Percentiles rank a stretch among this genome's conserved stretches.
Conservation (phyloP, 2,329 filamentous ascomycete species). For the Gnomoniopsis smithogilvyi region DNA sequence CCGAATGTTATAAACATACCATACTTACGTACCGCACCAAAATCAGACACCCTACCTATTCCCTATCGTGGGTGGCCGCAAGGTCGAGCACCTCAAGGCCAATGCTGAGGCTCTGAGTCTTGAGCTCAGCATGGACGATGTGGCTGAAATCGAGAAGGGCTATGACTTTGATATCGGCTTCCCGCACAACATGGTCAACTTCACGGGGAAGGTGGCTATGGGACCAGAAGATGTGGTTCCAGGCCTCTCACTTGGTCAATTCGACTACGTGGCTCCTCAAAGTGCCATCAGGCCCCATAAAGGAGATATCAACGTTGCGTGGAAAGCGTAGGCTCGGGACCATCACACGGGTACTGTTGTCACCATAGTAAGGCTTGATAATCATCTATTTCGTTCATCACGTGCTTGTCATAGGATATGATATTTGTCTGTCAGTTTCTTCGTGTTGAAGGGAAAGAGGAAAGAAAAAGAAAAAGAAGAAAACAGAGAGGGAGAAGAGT, state of each 20-base stretch:
- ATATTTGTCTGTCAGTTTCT: no score
- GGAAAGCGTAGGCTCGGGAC: not conserved
- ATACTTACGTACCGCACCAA: not conserved
- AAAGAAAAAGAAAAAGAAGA: no score
- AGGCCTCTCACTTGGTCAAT: constrained; percentile 43
- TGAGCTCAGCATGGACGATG: constrained; percentile 56
- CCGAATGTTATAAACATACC: no score
- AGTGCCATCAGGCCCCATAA: constrained; percentile 12
- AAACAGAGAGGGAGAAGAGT: no score
- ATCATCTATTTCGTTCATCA: no score
- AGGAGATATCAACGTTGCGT: not conserved
- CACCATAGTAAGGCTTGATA: no score
- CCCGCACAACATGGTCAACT: constrained; percentile 56
- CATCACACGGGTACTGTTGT: no score
- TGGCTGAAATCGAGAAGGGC: constrained; percentile 63
- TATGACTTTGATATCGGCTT: constrained; percentile 64
- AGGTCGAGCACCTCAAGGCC: constrained; percentile 63
- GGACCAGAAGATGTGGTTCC: constrained; percentile 41
- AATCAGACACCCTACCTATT: constrained; percentile 62
- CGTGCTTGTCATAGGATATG: no score
- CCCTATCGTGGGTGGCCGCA: constrained; percentile 69
- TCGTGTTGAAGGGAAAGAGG: no score
- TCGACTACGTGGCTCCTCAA: constrained; percentile 46
- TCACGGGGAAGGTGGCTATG: constrained; percentile 34
- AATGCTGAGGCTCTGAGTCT: constrained; percentile 68